Conservation (phyloP, 495 filamentous ascomycete genomes). For the Neurospora sp. region DNA sequence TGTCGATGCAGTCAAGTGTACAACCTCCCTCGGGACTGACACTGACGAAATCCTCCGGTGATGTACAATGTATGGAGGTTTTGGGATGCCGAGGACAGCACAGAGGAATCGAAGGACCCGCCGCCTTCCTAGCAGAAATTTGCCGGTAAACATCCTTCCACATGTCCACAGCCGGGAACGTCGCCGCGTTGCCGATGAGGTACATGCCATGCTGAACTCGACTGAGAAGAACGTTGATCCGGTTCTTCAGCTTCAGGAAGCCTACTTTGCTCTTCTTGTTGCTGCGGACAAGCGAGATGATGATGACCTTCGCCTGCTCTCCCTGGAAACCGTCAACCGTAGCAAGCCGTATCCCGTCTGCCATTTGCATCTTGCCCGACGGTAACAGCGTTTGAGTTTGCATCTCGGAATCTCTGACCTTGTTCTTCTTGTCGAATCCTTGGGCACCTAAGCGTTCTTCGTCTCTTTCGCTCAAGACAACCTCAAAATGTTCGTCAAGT, state of each 20-base stretch:
- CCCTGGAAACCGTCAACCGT: constrained; percentile 85
- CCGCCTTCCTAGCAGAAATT: constrained; percentile 35
- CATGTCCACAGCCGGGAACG: constrained; percentile 50
- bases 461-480: constrained; percentile 61
- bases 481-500: constrained; percentile 44
- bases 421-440: constrained; percentile 22
- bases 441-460: constrained; percentile 46
- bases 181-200: constrained; percentile 62
- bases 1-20: constrained; percentile 42
- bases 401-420: too few relatives aligned
- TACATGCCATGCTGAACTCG: constrained; percentile 79
- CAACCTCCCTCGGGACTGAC: constrained; percentile 68
- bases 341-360: constrained; percentile 56
- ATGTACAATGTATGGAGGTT: constrained; percentile 42
- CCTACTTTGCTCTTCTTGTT: constrained; percentile 54
- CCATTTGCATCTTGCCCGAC: constrained; percentile 39
- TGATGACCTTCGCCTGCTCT: constrained; percentile 69
- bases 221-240: constrained; percentile 70
- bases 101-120: constrained; percentile 47
- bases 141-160: constrained; percentile 57
- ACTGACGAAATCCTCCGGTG: constrained; percentile 51
- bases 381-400: too few relatives aligned
- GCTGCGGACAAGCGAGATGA: constrained; percentile 75
- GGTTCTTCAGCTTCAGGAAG: constrained; percentile 64
- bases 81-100: constrained; percentile 60